Evolutionary conservation across 768 basidiomycete genomes (phyloP).

Genomic region (Tubosaeta sp.): DNA sequence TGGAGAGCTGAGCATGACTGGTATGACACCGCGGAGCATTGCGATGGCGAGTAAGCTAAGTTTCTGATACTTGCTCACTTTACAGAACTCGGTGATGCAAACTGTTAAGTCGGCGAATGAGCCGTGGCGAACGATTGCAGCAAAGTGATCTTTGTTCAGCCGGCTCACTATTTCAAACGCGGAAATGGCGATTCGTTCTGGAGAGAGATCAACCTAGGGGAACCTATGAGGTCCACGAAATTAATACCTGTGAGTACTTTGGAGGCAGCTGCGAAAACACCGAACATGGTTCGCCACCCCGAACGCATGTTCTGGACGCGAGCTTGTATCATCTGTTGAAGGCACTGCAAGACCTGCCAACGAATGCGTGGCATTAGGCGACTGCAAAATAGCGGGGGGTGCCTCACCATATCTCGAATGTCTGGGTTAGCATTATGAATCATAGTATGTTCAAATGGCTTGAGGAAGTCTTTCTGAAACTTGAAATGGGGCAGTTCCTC

Average conservation of each 20-base stretch:
- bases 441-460: constrained; percentile 98
- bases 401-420: constrained; percentile 87
- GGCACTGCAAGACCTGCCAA: constrained; percentile 85
- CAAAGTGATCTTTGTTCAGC: constrained; percentile 87
- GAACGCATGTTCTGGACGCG: constrained; percentile 93
- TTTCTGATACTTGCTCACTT: constrained; percentile 99
- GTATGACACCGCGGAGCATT: constrained; percentile 91
- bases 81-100: constrained; percentile 98
- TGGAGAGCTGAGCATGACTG: constrained; percentile 82
- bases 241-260: constrained; percentile 79
- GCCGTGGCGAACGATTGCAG: constrained; percentile 87
- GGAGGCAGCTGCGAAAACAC: constrained; percentile 95
- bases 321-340: constrained; percentile 98
- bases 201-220: not conserved
- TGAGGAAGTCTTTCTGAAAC: constrained; percentile 98
- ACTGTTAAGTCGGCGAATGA: constrained; percentile 95
- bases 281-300: constrained; percentile 99
- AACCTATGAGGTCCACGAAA: not conserved
- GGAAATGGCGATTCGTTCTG: constrained; percentile 86
- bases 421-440: constrained; percentile 94
- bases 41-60: constrained; percentile 94
- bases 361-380: not conserved
- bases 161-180: constrained; percentile 95
- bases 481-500: constrained; percentile 98
- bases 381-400: not conserved